Conservation (phyloP, 805 yeast species). For the Cyberlindnera petersonii region DNA sequence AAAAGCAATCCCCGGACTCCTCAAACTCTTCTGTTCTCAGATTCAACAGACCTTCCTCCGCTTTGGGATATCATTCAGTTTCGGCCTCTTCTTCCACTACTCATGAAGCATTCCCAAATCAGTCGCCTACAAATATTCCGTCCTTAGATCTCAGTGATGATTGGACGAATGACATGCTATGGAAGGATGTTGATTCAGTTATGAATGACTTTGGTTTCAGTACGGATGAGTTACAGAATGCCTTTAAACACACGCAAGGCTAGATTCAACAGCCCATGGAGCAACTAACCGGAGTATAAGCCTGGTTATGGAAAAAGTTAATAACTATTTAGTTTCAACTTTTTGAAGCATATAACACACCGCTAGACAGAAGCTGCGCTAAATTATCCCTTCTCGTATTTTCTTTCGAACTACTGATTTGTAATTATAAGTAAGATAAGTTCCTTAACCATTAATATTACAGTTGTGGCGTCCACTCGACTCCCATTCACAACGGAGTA, state of each 20-base stretch:
- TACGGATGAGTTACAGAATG: constrained; percentile 33
- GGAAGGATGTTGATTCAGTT: constrained; percentile 81
- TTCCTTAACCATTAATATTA: no score
- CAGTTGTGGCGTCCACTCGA: no score
- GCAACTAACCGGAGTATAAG: not conserved
- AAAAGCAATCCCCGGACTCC: constrained; percentile 21
- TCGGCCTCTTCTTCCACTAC: constrained; percentile 1
- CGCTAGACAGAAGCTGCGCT: no score
- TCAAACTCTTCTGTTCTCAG: constrained; percentile 4
- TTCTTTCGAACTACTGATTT: no score
- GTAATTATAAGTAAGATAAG: no score
- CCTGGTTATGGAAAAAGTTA: constrained; percentile 1
- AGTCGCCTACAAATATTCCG: constrained; percentile 25
- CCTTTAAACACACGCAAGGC: not conserved
- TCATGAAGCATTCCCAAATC: constrained; percentile 6
- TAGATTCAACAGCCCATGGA: no score
- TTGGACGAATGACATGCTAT: constrained; percentile 41
- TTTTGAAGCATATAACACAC: no score
- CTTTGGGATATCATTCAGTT: constrained; percentile 2
- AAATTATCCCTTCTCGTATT: no score
- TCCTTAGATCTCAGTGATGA: constrained; percentile 36
- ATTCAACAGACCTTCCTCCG: constrained; percentile 4
- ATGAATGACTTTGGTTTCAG: constrained; percentile 93
- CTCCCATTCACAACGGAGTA: no score
- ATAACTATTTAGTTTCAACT: no score